Conservation (phyloP, 148 eudicot genomes). For the Dianthus caryophyllus region DNA sequence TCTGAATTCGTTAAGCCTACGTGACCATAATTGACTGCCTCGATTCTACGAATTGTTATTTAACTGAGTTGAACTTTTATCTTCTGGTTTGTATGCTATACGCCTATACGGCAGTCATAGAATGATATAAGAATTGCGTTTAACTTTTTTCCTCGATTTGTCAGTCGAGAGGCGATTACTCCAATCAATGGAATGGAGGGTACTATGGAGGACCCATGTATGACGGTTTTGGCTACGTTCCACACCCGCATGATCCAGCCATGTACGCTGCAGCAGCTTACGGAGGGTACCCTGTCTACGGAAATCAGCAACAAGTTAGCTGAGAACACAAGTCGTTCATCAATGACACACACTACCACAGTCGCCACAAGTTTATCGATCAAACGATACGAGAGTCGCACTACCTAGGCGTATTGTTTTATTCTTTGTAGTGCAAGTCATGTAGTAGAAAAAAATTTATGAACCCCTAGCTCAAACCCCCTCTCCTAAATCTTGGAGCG, state of each 20-base stretch:
- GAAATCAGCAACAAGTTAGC: conserved; percentile 83
- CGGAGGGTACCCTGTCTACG: conserved; percentile 75
- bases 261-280: conserved; percentile 92
- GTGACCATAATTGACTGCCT: too few relatives aligned
- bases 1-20: neutral
- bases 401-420: conserved; percentile 38
- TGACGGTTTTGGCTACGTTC: conserved; percentile 75
- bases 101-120: too few relatives aligned
- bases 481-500: conserved; percentile 47
- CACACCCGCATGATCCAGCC: conserved; percentile 75
- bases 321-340: conserved; percentile 23
- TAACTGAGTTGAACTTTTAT: too few relatives aligned
- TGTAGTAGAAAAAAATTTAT: conserved; percentile 24
- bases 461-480: too few relatives aligned
- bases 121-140: too few relatives aligned
- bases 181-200: conserved; percentile 71
- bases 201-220: conserved; percentile 78
- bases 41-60: too few relatives aligned
- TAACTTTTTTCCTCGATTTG: too few relatives aligned
- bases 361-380: too few relatives aligned
- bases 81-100: too few relatives aligned
- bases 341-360: too few relatives aligned
- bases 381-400: conserved; percentile 24
- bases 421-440: conserved; percentile 43
- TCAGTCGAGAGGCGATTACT: conserved; percentile 69